Evolutionary conservation across 164 flowering plant species (phyloP).

Genomic region (Cinnamomum micranthum): DNA sequence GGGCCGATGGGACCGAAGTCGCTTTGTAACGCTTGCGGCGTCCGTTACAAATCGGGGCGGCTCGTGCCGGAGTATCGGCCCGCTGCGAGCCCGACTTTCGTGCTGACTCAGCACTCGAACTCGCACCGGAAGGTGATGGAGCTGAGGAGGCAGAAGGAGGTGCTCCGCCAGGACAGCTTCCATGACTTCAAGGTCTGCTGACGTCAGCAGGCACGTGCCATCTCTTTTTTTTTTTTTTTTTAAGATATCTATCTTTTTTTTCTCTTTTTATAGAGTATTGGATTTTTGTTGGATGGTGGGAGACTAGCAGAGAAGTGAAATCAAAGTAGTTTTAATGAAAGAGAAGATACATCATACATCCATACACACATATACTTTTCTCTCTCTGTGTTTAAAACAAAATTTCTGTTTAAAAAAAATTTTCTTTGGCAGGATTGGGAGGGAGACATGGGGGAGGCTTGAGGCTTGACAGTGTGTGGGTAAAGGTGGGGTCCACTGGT

Average conservation of each 20-base stretch:
- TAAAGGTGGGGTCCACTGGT: too few species aligned
- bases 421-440: background rate
- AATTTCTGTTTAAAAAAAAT: background rate
- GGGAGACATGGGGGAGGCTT: background rate
- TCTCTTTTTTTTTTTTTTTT: background rate
- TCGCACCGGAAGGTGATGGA: constrained; percentile 68
- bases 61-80: constrained; percentile 70
- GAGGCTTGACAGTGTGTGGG: too few species aligned
- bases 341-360: too few species aligned
- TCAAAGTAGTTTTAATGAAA: background rate
- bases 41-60: constrained; percentile 62
- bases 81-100: constrained; percentile 68
- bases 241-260: too few species aligned
- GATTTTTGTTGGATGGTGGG: background rate
- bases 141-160: constrained; percentile 57
- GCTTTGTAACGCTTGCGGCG: constrained; percentile 65
- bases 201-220: background rate
- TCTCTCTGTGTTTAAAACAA: background rate
- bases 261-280: background rate
- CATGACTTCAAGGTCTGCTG: constrained; percentile 46
- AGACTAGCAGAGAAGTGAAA: background rate
- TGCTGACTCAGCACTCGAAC: constrained; percentile 57
- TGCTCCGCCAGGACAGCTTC: constrained; percentile 19
- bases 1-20: constrained; percentile 70
- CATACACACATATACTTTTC: background rate